phyloP scores from a whole-genome alignment of 163 green algal genomes.

The Chloromonas sp. region DNA sequence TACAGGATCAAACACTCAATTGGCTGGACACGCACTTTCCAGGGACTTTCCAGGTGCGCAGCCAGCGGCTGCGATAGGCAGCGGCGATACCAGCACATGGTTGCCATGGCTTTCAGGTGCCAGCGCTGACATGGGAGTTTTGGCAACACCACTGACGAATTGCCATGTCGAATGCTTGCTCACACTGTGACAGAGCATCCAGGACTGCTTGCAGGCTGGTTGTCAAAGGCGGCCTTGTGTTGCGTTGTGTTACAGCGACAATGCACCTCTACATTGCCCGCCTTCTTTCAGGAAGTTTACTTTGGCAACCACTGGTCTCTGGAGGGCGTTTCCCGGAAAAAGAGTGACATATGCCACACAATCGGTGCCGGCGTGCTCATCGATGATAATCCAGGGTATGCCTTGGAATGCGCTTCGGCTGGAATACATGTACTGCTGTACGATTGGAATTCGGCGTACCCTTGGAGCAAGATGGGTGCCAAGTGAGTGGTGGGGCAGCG shows the following conservation, averaged over 20 bases:
- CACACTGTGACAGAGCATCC: too few species aligned
- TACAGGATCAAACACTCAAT: slow-evolving; percentile 75
- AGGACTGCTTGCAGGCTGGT: too few species aligned
- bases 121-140: too few species aligned
- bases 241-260: too few species aligned
- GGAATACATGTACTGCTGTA: slow-evolving; percentile 91
- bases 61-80: background rate
- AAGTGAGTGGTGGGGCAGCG: slow-evolving; percentile 1
- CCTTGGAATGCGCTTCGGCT: slow-evolving; percentile 77
- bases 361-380: slow-evolving; percentile 84
- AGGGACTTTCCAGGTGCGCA: slow-evolving; percentile 38
- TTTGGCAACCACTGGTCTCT: slow-evolving; percentile 96
- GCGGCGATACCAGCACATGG: too few species aligned
- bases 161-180: too few species aligned
- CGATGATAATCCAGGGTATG: slow-evolving; percentile 92
- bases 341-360: slow-evolving; percentile 89
- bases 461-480: slow-evolving; percentile 75
- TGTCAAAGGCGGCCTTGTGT: too few species aligned
- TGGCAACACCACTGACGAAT: too few species aligned
- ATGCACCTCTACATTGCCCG: too few species aligned
- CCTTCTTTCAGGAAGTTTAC: slow-evolving; percentile 64
- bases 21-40: slow-evolving; percentile 85
- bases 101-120: too few species aligned
- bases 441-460: slow-evolving; percentile 83
- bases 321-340: slow-evolving; percentile 66